phyloP scores from a whole-genome alignment of 23 red algal species.

The Pyropia yezoensis region DNA sequence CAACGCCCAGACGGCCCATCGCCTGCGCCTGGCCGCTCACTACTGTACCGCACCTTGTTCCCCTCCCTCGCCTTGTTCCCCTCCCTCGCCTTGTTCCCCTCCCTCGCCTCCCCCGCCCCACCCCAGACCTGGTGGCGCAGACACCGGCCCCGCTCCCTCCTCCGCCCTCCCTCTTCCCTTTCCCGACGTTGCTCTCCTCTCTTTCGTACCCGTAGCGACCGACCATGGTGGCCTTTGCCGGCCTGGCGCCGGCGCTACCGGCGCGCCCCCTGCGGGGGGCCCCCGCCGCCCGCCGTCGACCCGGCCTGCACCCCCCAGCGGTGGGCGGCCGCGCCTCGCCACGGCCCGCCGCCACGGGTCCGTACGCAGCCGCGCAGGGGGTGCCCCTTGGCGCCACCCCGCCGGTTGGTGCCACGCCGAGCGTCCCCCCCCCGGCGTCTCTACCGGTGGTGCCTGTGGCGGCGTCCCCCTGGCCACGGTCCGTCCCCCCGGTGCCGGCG shows the following conservation, averaged over 20 bases:
- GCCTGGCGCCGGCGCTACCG: neutral
- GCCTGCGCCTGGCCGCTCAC: neutral
- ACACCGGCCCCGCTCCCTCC: neutral
- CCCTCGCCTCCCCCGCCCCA: neutral
- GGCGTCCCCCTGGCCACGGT: neutral
- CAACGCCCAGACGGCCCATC: neutral
- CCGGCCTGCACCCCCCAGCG: neutral
- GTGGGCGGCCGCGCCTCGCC: neutral
- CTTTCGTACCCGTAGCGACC: neutral
- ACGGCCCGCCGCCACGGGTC: neutral
- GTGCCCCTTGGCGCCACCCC: too few relatives aligned
- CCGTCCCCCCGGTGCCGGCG: neutral
- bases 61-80: too few relatives aligned
- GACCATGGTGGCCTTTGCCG: neutral
- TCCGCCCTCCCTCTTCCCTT: neutral
- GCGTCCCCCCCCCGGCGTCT: neutral
- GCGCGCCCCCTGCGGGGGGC: neutral
- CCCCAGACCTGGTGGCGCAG: neutral
- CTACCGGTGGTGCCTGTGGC: neutral
- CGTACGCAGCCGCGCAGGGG: neutral
- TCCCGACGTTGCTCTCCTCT: neutral
- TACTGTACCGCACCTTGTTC: neutral
- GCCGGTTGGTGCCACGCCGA: neutral
- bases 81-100: too few relatives aligned
- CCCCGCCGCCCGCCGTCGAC: slow-evolving; percentile 6